These are phyloP conservation scores for Amanita subjunquillea DNA, from an alignment of 768 basidiomycete species.

Conservation along the genomic window DNA sequence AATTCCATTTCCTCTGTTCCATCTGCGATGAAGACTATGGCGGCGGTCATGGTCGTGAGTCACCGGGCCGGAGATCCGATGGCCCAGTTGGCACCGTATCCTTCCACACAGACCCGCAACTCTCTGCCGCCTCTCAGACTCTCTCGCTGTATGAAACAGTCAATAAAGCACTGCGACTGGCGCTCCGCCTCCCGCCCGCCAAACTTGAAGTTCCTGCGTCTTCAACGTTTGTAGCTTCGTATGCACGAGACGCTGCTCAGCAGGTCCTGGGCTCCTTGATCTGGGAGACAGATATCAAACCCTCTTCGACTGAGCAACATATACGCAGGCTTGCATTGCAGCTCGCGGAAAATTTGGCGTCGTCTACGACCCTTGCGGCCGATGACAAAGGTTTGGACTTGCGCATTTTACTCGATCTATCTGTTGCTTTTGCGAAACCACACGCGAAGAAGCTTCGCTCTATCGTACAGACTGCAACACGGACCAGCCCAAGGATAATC, in stretches of 20 bases:
- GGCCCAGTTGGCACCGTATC: constrained; percentile 33
- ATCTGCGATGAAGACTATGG: constrained; percentile 65
- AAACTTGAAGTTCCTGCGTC: constrained; percentile 37
- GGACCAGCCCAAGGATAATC: constrained; percentile 21
- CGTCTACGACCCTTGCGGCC: constrained; percentile 8
- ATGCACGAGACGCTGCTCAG: constrained; percentile 45
- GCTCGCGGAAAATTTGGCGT: constrained; percentile 46
- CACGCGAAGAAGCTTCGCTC: constrained; percentile 33
- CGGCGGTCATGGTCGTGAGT: constrained; percentile 22
- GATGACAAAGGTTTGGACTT: constrained; percentile 32
- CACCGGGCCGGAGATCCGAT: background rate
- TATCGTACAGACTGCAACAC: constrained; percentile 30
- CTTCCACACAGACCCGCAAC: constrained; percentile 37
- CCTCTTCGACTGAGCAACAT: constrained; percentile 23
- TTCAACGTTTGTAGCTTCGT: constrained; percentile 43
- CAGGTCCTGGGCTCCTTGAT: constrained; percentile 45
- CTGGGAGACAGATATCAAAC: constrained; percentile 30
- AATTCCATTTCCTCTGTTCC: constrained; percentile 91
- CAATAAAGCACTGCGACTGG: constrained; percentile 32
- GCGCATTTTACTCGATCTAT: constrained; percentile 50
- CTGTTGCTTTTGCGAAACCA: constrained; percentile 41
- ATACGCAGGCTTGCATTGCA: constrained; percentile 40
- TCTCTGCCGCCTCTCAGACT: constrained; percentile 39
- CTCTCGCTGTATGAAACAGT: constrained; percentile 38
- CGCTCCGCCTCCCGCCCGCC: constrained; percentile 35